These are phyloP conservation scores for Talaromyces islandicus DNA, from an alignment of 2,329 filamentous ascomycete genomes.

Conservation along the genomic window DNA sequence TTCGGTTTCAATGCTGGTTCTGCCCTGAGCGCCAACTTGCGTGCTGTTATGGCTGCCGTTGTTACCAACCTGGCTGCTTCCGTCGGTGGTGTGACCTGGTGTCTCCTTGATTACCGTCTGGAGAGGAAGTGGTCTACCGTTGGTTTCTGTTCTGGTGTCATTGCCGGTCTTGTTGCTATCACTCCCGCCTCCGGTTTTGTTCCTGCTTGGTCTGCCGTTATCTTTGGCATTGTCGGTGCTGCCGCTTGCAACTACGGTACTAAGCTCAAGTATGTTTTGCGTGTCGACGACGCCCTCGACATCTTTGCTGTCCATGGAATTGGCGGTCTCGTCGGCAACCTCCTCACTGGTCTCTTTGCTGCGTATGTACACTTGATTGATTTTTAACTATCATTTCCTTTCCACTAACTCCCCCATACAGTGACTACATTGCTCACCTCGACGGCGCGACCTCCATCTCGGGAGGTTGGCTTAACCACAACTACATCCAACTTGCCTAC, in stretches of 20 bases:
- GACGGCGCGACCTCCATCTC: conserved; percentile 62
- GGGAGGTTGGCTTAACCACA: conserved; percentile 75
- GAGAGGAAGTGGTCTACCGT: conserved; percentile 91
- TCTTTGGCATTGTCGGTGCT: conserved; percentile 72
- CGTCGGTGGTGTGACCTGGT: conserved; percentile 83
- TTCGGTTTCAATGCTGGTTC: conserved; percentile 92
- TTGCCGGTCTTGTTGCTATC: conserved; percentile 80
- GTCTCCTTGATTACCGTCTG: conserved; percentile 78
- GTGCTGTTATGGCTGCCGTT: conserved; percentile 78
- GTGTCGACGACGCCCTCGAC: conserved; percentile 78
- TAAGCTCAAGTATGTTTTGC: conserved; percentile 78
- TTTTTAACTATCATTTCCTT: neutral
- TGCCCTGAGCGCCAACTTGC: conserved; percentile 72
- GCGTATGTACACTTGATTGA: conserved; percentile 43
- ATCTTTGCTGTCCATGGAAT: conserved; percentile 81
- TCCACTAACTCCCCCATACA: conserved; percentile 18
- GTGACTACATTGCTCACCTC: conserved; percentile 73
- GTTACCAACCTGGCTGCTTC: conserved; percentile 82
- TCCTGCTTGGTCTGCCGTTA: conserved; percentile 74
- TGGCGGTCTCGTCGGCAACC: conserved; percentile 72
- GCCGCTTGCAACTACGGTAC: conserved; percentile 81
- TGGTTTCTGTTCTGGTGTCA: conserved; percentile 85
- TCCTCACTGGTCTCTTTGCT: conserved; percentile 76
- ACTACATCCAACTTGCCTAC: conserved; percentile 79
- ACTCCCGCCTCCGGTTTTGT: conserved; percentile 85